Evolutionary conservation across 495 filamentous ascomycete species (phyloP), one percentile per base, ranked within the genome.

Genomic region (Hypomontagnella submonticulosa): DNA sequence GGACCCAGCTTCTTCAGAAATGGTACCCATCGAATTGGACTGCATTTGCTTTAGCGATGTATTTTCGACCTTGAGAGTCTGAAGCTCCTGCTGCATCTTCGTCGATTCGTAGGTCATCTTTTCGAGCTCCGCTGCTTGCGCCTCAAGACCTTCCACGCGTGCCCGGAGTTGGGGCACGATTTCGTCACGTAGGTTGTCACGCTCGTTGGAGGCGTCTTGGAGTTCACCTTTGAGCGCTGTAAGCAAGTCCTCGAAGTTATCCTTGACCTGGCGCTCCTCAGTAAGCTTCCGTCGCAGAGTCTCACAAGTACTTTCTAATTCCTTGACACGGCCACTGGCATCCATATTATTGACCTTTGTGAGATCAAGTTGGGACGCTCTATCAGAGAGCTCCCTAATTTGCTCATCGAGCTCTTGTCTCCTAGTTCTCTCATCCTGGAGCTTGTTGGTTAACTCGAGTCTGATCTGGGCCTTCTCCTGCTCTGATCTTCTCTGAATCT

Each of bases 161-260:
- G 88, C 84, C 47, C 84, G 77, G 48, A 95, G 78, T 51, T 90
- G 85, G 23, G 92, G 90, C 2, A 94, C 86, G 27, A 96, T 81
- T 64, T 93, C 92, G 62, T 98, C 93, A 19, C 91, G 88, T 9
- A 98, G 87, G 61, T 96, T 91, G 75, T 98, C 95, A 23, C 92
- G 84, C 73, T 99, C 95, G 61, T 96, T 92, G 13, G 89, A 84
- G 55, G 92, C 85, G 66, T 88, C 89, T 67, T 92, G 87, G 8
- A 97, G 79, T 70, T 99, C 92, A 2, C 87, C 83, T 59, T 90
- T 88, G 69, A 98, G 86, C 18, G 91, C 95, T 8, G 87, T 87
- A 30, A 97, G 81, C 37, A 98, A 81, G 73, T 97, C 93, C 73
- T 97, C 92, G 70, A 97, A 95, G 67, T 95, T 98, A 73, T 92